A percentile compares a stretch with the other conserved stretches of the same genome.
phyloP scores from a whole-genome alignment of 495 filamentous ascomycete genomes.

The Hypoxylon perforatum region DNA sequence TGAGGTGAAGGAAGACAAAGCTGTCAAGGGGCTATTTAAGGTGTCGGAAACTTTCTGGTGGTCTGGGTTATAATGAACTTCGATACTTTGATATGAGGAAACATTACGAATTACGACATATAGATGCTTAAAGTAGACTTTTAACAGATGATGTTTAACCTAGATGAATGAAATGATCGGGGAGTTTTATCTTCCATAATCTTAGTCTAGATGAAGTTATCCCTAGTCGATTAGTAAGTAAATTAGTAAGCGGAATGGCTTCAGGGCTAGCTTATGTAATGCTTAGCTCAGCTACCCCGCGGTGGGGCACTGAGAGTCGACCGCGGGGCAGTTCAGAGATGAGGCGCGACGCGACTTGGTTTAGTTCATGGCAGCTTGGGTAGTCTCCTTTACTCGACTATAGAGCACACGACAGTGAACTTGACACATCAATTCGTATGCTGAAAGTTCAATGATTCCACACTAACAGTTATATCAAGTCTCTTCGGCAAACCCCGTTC shows the following conservation, averaged over 20 bases:
- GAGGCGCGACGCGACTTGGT: conserved; percentile 18
- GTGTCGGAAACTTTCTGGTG: conserved; percentile 70
- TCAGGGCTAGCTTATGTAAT: too few species aligned
- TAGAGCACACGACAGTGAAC: neutral
- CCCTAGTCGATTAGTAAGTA: too few species aligned
- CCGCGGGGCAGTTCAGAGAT: conserved; percentile 14
- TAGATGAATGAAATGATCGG: too few species aligned
- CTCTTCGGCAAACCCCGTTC: neutral
- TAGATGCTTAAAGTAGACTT: too few species aligned
- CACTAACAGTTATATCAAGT: neutral
- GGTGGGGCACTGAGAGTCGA: neutral
- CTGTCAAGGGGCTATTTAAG: conserved; percentile 59
- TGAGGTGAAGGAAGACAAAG: conserved; percentile 50
- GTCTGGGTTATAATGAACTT: conserved; percentile 51
- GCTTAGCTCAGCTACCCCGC: too few species aligned
- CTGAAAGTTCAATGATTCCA: neutral
- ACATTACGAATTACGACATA: neutral
- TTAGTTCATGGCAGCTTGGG: too few species aligned
- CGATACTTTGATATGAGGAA: neutral
- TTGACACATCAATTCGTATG: neutral
- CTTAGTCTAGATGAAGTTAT: too few species aligned
- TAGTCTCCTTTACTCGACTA: too few species aligned
- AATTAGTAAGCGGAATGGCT: too few species aligned
- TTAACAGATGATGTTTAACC: too few species aligned
- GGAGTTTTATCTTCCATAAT: too few species aligned